Base-by-base conservation (phyloP, 2,329 filamentous ascomycete genomes). In the Verticillium alfalfae region DNA sequence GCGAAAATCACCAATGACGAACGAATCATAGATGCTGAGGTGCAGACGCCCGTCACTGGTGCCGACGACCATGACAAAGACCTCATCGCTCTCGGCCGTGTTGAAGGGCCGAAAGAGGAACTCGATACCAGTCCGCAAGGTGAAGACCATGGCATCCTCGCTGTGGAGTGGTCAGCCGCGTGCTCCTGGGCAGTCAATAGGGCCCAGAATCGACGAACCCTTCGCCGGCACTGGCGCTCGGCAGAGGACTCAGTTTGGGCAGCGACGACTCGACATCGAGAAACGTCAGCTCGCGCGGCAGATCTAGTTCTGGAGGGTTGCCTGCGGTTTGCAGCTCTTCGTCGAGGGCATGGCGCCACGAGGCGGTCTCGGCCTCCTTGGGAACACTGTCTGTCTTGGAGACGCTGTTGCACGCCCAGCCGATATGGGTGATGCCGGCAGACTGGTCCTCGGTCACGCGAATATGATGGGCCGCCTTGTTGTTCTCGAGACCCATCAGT, bases 1-100 rank as follows among this genome's bases (percentile, higher is more conserved):
- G 62, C 77, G 73, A 64, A 93, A 88, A 13, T 76, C 82, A 3
- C 92, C 91, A 62, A 96, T 88, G 63, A 90, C 83, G 68, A 96
- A 92, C 6, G 90, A 93, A 72, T 96, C 90, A 72, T 94, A 94
- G 57, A 96, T 92, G 67, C 88, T 91, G 18, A 96, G 79, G 70
- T 94, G 89, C 13, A 96, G 80, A 18, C 79, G 82, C 9, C 90
- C 90, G 65, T 91, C 84, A 61, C 84, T 83, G 4, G 88, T 90
- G 5, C 90, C 91, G 2, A 91, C 84, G 5, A 94, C 78, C 77
- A 96, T 87, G 66, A 94, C 85, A 72, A 94, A 90, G 54, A 95
- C 88, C n/a, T 86, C 83, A 65, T 92, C 87, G 65, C 88, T 87
- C 58, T 91, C 86, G 59, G 85, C 84, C 39, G 85, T 81, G 62